Base-by-base conservation (phyloP, 2,329 filamentous ascomycete genomes). In the Apiospora pterosperma region DNA sequence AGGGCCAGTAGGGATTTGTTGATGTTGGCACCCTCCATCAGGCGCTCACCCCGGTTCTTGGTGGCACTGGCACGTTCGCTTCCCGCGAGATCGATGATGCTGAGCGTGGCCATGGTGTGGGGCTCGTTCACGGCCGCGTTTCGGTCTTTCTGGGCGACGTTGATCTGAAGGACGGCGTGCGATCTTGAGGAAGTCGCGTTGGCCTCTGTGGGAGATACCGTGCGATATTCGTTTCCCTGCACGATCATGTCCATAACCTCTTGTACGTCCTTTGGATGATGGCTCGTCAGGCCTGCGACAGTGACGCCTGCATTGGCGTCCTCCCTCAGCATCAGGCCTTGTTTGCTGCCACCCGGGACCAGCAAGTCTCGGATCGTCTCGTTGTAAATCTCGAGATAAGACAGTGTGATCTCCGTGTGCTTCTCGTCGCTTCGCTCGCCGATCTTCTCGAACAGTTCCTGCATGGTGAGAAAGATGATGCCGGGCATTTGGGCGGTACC, bases 171-270 rank as follows among this genome's bases (percentile, higher is more conserved):
- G 16, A 99, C 96, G 12, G 96, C 96, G 75, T 99, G 96, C 1
- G 96, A 99, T 76, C 96, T 90, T 11, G 96, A 99, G 0, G 96
- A 99, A 0, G 96, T 97, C 21, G 96, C 95, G 76, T 99, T 99
- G 71, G 96, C 96, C 79, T 95, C 94, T 8, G 96, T 99, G 1
- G 96, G 95, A 0, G 96, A 98, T 76, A 98, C 96, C 4, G 96
- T 99, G 55, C 96, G 90, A 77, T 91, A 93, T 71, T 96, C 92
- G 77, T 99, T 99, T 68, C 96, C 96, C 75, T 90, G 88, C 63
- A 99, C 91, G 74, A 99, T 97, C 87, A 99, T 97, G 74, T 99
- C 95, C 96, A 99, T 99, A 72, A 99, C 96, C 78, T 99, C 90
- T 74, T 96, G 88, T 16, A 98, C 96, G 74, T 95, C 92, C 71